Evolutionary conservation across 2,329 filamentous ascomycete genomes (phyloP).

Genomic region (Pseudogymnoascus sp.): DNA sequence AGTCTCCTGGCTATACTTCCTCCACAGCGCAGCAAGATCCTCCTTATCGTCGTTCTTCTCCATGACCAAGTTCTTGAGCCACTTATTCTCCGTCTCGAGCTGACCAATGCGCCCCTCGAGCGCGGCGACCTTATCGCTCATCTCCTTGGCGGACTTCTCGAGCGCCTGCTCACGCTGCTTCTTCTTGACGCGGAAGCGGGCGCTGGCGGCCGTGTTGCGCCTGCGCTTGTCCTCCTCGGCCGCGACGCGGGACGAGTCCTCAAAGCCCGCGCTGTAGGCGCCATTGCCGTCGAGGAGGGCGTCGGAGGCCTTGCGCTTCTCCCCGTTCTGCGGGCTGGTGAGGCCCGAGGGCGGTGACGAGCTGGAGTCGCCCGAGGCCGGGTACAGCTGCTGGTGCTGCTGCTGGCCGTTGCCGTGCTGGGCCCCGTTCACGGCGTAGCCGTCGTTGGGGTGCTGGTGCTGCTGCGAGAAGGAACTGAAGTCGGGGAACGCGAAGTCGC

Average conservation of each 20-base stretch:
- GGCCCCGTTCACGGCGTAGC: constrained; percentile 15
- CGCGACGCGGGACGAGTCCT: constrained; percentile 63
- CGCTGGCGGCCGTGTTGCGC: constrained; percentile 80
- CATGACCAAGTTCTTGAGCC: constrained; percentile 71
- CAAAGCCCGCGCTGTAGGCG: constrained; percentile 41
- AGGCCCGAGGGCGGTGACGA: constrained; percentile 18
- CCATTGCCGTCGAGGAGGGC: constrained; percentile 26
- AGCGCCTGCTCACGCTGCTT: constrained; percentile 87
- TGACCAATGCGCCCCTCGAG: constrained; percentile 68
- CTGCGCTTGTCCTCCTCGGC: constrained; percentile 87
- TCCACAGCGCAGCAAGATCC: constrained; percentile 33
- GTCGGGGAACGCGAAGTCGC: constrained; percentile 27
- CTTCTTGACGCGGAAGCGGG: constrained; percentile 90
- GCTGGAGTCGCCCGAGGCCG: constrained; percentile 8
- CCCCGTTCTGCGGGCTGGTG: constrained; percentile 21
- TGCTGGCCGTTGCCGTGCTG: constrained; percentile 15
- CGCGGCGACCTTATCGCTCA: constrained; percentile 66
- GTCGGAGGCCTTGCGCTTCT: constrained; percentile 27
- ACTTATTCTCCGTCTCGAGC: constrained; percentile 77
- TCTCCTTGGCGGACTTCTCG: constrained; percentile 73
- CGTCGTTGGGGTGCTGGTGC: constrained; percentile 7
- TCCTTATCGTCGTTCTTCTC: constrained; percentile 60
- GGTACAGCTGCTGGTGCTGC: constrained; percentile 16
- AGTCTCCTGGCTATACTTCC: constrained; percentile 32
- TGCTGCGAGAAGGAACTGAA: constrained; percentile 23